These are phyloP conservation scores for Mucor lusitanicus DNA, from an alignment of 371 early-diverging fungal genomes.

Conservation along the genomic window DNA sequence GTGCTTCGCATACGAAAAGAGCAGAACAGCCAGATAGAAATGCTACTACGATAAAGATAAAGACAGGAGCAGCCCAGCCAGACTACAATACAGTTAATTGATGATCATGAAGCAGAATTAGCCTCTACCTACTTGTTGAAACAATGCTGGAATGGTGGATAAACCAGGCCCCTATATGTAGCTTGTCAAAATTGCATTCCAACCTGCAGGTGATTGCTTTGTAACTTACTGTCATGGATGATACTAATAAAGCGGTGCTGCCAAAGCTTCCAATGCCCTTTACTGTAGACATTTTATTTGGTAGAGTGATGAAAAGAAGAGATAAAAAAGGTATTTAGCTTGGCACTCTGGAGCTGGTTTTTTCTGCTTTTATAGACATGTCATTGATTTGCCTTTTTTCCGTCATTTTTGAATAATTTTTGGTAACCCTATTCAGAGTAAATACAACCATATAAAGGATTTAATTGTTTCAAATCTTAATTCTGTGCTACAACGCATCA, in stretches of 20 bases:
- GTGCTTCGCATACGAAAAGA: constrained; percentile 77
- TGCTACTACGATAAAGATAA: constrained; percentile 48
- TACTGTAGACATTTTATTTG: constrained; percentile 11
- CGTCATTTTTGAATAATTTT: background rate
- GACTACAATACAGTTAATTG: constrained; percentile 21
- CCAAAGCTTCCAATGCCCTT: constrained; percentile 45
- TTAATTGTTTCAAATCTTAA: constrained; percentile 9
- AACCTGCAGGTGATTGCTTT: background rate
- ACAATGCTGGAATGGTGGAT: constrained; percentile 46
- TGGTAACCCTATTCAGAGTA: constrained; percentile 10
- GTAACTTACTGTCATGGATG: constrained; percentile 46
- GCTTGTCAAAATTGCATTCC: background rate
- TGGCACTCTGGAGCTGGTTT: background rate
- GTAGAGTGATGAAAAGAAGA: background rate
- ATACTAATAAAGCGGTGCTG: constrained; percentile 39
- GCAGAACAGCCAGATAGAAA: constrained; percentile 54
- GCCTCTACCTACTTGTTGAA: constrained; percentile 35
- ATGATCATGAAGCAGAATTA: background rate
- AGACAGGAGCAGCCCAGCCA: constrained; percentile 46
- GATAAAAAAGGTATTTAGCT: background rate
- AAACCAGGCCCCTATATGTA: constrained; percentile 42
- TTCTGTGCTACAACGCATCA: background rate
- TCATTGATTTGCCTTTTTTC: constrained; percentile 10
- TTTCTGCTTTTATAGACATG: constrained; percentile 1
- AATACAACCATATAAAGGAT: constrained; percentile 19